Percentiles rank a stretch among this genome's conserved stretches.
phyloP scores from a whole-genome alignment of 2,329 filamentous ascomycete genomes.

The Colletotrichum sp. region DNA sequence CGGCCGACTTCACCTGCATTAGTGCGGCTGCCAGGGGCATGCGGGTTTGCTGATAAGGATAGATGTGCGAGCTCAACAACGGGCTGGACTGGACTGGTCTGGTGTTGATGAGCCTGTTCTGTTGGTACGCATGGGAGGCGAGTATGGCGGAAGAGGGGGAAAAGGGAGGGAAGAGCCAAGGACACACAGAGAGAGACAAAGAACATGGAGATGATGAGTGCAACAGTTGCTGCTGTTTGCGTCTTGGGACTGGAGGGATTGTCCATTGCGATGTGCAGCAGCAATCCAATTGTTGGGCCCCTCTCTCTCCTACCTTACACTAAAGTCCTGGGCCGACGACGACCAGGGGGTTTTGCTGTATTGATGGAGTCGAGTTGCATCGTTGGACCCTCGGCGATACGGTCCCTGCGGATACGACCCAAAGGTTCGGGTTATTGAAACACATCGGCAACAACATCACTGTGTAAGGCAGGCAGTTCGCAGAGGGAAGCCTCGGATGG shows the following conservation, averaged over 20 bases:
- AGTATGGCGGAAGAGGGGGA: background rate
- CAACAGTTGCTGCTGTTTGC: background rate
- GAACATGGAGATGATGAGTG: background rate
- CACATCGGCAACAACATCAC: background rate
- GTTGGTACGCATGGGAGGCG: background rate
- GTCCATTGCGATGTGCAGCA: background rate
- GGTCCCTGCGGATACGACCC: conserved; percentile 7
- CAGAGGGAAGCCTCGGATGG: background rate
- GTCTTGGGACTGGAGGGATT: background rate
- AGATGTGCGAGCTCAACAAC: background rate
- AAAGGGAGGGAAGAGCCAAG: background rate
- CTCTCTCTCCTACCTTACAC: background rate
- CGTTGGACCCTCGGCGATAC: background rate
- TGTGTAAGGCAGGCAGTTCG: background rate
- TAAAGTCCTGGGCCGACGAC: background rate
- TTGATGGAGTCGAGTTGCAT: background rate
- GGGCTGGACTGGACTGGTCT: background rate
- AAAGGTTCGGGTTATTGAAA: background rate
- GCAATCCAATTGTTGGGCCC: background rate
- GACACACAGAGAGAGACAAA: background rate
- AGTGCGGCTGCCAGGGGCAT: conserved; percentile 16
- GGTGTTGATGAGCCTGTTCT: background rate
- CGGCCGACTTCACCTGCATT: conserved; percentile 12
- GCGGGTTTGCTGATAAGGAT: conserved; percentile 1
- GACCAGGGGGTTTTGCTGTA: background rate